Base-by-base conservation (phyloP, 2,329 filamentous ascomycete species). In the Colletotrichum magnum region DNA sequence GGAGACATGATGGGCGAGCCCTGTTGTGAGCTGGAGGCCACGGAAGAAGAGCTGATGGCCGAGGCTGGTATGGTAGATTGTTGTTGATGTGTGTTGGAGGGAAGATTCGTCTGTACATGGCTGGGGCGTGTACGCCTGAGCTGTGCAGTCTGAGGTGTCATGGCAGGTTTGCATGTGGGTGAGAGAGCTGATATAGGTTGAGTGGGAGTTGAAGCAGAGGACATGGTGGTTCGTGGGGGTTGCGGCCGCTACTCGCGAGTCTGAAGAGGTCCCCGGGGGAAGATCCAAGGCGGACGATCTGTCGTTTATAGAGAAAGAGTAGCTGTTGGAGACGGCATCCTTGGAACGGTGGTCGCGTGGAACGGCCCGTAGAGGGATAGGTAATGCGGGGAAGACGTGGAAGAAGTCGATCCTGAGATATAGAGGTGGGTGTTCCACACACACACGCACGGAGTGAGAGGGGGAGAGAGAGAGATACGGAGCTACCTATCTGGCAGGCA, bases 1-100 rank as follows among this genome's bases (percentile, higher is more conserved):
- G 88, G 85, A 45, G 87, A 87, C 83, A 89, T 85, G 75, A 86
- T 80, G 62, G 89, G 88, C 5, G 89, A 91, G 68, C 82, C 82
- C 73, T 88, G 84, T 66, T 83, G 83, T 15, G 87, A 87, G 75
- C 82, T 87, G 64, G 88, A 88, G 50, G 87, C 84, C 65, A 85
- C 80, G 32, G 88, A 87, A 18, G 88, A 89, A 64, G 83, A 81
- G 80, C 87, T 89, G 73, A 88, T 82, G 69, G 87, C 84, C 43
- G 88, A 89, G 47, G 81, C 77, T 41, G 87, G 85, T 48, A 86
- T 75, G 39, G 81, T 80, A 57, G 76, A 75, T 68, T 80, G 82
- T 54, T 65, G 63, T 13, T 60, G 66, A 21, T 65, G 65, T 50
- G 45, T 58, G 36, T 48, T 63, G 24, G 79, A 72, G 54, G 78